phyloP scores from a whole-genome alignment of 139 green algal species.

The Chlamydomonas asymmetrica region DNA sequence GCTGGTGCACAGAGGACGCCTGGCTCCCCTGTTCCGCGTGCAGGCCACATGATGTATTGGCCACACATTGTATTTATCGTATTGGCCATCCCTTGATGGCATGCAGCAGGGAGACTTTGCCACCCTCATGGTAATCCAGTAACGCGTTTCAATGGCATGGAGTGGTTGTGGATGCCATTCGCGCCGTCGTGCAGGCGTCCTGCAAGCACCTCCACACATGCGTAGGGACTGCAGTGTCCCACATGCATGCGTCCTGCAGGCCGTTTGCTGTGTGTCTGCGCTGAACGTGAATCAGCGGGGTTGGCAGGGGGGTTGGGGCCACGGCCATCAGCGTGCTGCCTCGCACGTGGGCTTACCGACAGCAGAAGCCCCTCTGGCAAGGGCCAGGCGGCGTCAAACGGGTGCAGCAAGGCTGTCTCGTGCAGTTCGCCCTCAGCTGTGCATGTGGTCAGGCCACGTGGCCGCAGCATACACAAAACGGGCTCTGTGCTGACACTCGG shows the following conservation, averaged over 20 bases:
- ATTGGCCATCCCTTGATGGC: too few relatives aligned
- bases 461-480: constrained; percentile 67
- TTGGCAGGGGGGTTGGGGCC: not conserved
- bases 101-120: not conserved
- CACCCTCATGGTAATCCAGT: not conserved
- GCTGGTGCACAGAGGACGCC: constrained; percentile 36
- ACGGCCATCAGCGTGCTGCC: not conserved
- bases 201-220: not conserved
- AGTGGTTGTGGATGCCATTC: not conserved
- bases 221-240: not conserved
- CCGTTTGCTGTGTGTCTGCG: not conserved
- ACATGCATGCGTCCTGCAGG: not conserved
- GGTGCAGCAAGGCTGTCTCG: constrained; percentile 46
- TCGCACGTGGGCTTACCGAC: constrained; percentile 28
- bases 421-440: constrained; percentile 43
- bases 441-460: constrained; percentile 40
- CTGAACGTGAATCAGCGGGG: too few relatives aligned
- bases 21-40: constrained; percentile 25
- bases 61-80: not conserved
- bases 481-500: constrained; percentile 7
- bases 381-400: constrained; percentile 44
- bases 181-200: not conserved
- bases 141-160: not conserved
- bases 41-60: not conserved
- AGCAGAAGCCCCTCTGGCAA: constrained; percentile 59